Percentiles rank a stretch among this genome's conserved stretches.
These are phyloP conservation scores for Thamnidium elegans DNA, from an alignment of 192 early-diverging fungal species.

Conservation along the genomic window DNA sequence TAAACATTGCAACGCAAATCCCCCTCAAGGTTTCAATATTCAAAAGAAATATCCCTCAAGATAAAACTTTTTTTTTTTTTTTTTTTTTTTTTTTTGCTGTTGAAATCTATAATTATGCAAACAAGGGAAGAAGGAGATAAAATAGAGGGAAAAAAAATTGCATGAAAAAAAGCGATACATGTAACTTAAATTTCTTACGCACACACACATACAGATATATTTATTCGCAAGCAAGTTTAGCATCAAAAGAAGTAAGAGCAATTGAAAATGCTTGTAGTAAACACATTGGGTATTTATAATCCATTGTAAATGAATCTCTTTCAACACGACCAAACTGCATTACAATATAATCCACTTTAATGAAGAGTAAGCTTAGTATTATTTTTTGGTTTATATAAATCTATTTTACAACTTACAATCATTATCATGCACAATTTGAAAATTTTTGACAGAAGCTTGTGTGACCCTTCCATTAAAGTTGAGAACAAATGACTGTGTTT, in stretches of 20 bases:
- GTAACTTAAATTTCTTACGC: no score
- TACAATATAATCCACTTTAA: slow-evolving; percentile 79
- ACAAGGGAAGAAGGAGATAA: no score
- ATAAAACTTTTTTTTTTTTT: no score
- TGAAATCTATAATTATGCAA: no score
- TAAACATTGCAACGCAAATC: no score
- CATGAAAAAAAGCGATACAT: no score
- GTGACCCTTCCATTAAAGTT: slow-evolving; percentile 91
- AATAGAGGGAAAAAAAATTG: no score
- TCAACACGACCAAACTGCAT: slow-evolving; percentile 89
- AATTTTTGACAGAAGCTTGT: slow-evolving; percentile 92
- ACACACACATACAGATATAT: neutral
- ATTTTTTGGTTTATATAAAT: no score
- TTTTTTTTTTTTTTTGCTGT: no score
- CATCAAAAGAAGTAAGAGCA: slow-evolving; percentile 86
- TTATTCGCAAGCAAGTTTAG: slow-evolving; percentile 89
- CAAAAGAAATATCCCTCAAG: no score
- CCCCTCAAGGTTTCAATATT: no score
- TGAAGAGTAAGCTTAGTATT: no score
- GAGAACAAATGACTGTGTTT: slow-evolving; percentile 86
- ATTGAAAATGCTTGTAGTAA: slow-evolving; percentile 87
- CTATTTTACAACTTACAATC: slow-evolving; percentile 82
- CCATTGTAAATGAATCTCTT: slow-evolving; percentile 81
- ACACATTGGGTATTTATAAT: slow-evolving; percentile 89
- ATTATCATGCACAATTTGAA: slow-evolving; percentile 92